phyloP scores from a whole-genome alignment of 352 stramenopile genomes.

The Vaucheria bursata region DNA sequence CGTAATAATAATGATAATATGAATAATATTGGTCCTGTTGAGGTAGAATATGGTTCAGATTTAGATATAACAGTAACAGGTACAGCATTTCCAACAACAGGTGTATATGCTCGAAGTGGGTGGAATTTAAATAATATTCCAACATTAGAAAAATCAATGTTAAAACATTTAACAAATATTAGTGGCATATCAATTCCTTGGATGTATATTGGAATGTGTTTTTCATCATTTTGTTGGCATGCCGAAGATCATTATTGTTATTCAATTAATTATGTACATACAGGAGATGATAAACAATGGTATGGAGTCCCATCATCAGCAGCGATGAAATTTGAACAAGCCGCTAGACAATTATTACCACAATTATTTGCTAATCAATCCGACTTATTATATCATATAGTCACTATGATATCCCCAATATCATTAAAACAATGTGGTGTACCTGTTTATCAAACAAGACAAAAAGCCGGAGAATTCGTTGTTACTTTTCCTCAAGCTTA shows the following conservation, averaged over 20 bases:
- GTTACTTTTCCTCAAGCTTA: conserved; percentile 95
- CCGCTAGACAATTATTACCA: conserved; percentile 59
- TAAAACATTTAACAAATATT: conserved; percentile 90
- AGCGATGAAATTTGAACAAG: conserved; percentile 76
- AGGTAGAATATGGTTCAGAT: conserved; percentile 84
- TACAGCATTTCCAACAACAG: conserved; percentile 63
- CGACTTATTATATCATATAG: conserved; percentile 84
- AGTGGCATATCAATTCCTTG: conserved; percentile 98
- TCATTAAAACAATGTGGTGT: conserved; percentile 63
- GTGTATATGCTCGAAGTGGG: conserved; percentile 63
- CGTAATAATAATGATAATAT: too few species aligned
- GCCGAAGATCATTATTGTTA: too few species aligned
- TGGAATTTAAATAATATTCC: conserved; percentile 99
- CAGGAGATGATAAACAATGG: too few species aligned
- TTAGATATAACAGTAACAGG: conserved; percentile 70
- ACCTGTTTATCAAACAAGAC: conserved; percentile 82
- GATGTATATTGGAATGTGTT: conserved; percentile 98
- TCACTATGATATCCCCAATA: conserved; percentile 55
- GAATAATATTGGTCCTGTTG: too few species aligned
- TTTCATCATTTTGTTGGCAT: conserved; percentile 98
- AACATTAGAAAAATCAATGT: conserved; percentile 76
- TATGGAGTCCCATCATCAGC: conserved; percentile 78
- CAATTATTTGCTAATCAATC: conserved; percentile 49
- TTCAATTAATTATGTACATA: too few species aligned
- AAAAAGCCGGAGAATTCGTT: conserved; percentile 81